Evolutionary conservation across 371 early-diverging fungal species (phyloP).

Genomic region (Apophysomyces variabilis): DNA sequence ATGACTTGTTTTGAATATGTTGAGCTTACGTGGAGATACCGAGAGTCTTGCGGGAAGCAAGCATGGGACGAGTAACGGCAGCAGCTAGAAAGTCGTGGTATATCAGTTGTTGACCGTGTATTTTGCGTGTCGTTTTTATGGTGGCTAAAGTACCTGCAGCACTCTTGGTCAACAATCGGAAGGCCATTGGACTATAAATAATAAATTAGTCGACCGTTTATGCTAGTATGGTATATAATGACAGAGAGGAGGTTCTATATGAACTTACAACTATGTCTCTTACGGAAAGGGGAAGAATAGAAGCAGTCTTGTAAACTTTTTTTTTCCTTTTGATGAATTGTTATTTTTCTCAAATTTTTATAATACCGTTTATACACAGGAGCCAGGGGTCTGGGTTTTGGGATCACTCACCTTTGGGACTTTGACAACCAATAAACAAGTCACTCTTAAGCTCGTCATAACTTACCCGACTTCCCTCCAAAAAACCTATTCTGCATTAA

Average conservation of each 20-base stretch:
- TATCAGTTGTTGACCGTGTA: background rate
- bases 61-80: conserved; percentile 47
- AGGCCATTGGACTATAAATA: conserved; percentile 37
- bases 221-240: background rate
- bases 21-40: conserved; percentile 49
- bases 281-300: conserved; percentile 1
- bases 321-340: conserved; percentile 3
- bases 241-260: background rate
- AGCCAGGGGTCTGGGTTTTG: too few species aligned
- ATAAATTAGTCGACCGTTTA: too few species aligned
- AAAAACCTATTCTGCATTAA: too few species aligned
- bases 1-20: background rate
- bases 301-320: conserved; percentile 5
- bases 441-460: too few species aligned
- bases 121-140: background rate
- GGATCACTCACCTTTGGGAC: too few species aligned
- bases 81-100: conserved; percentile 30
- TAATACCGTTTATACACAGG: too few species aligned
- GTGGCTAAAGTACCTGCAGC: conserved; percentile 40
- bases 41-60: conserved; percentile 47
- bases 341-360: conserved; percentile 1
- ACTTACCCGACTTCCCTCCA: too few species aligned
- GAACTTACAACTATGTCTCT: conserved; percentile 9
- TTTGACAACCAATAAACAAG: too few species aligned
- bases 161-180: conserved; percentile 55